Conservation (phyloP, 768 basidiomycete genomes). For the Galerina marginata region DNA sequence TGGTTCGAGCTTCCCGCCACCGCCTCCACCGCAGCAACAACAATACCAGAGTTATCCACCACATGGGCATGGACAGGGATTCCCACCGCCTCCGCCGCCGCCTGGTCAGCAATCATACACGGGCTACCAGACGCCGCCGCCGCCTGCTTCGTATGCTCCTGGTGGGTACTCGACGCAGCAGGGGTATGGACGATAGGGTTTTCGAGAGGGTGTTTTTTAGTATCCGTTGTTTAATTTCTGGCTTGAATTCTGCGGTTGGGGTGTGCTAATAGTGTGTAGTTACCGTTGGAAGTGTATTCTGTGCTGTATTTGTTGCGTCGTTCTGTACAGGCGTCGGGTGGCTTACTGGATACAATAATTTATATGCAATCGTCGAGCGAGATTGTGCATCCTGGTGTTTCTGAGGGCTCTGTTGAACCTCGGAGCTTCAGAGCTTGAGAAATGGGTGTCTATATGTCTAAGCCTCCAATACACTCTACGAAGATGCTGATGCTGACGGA, state of each 20-base stretch:
- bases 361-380: not conserved
- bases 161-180: slow-evolving; percentile 28
- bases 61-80: slow-evolving; percentile 21
- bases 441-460: not conserved
- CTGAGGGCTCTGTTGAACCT: not conserved
- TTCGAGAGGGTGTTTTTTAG: not conserved
- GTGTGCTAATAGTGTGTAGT: not conserved
- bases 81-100: slow-evolving; percentile 26
- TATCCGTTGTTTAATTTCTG: not conserved
- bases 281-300: not conserved
- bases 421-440: too few species aligned
- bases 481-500: slow-evolving; percentile 2
- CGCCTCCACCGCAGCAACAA: slow-evolving; percentile 25
- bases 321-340: not conserved
- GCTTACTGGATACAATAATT: not conserved
- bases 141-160: slow-evolving; percentile 20
- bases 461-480: not conserved
- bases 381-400: not conserved
- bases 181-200: slow-evolving; percentile 25
- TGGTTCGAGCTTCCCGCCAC: slow-evolving; percentile 26
- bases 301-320: not conserved
- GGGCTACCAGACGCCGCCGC: slow-evolving; percentile 26
- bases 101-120: slow-evolving; percentile 24
- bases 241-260: not conserved
- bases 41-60: slow-evolving; percentile 15